Conservation (phyloP, 345 rosid genomes). For the Citrus mangshanensis region DNA sequence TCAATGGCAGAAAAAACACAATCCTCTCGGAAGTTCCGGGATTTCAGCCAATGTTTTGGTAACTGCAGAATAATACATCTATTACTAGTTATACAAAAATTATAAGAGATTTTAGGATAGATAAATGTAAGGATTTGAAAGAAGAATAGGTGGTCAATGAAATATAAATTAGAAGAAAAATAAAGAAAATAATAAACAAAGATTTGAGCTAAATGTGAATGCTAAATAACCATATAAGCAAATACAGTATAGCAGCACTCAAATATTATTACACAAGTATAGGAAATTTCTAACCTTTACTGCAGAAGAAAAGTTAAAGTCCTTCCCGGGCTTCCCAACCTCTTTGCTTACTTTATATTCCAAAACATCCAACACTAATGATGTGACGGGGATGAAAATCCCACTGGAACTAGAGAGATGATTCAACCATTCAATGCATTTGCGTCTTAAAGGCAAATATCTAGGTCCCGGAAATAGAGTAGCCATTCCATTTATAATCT, state of each 20-base stretch:
- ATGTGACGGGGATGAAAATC: conserved; percentile 69
- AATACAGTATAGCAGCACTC: neutral
- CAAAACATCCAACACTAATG: conserved; percentile 65
- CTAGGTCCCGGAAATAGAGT: conserved; percentile 80
- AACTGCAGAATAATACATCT: conserved; percentile 40
- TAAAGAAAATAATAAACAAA: neutral
- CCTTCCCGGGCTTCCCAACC: conserved; percentile 48
- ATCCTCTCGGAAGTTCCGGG: conserved; percentile 69
- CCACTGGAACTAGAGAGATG: conserved; percentile 67
- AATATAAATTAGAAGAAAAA: neutral
- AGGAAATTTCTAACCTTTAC: conserved; percentile 53
- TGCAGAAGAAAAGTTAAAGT: conserved; percentile 49
- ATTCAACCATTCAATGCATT: conserved; percentile 85
- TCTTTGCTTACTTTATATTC: conserved; percentile 74
- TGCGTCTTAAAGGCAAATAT: conserved; percentile 77
- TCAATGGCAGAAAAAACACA: conserved; percentile 64
- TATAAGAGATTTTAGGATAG: conserved; percentile 5
- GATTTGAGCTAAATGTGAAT: neutral
- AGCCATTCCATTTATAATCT: conserved; percentile 82
- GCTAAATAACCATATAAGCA: neutral
- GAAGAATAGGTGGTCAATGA: neutral
- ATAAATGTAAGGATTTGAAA: neutral
- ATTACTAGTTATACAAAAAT: neutral
- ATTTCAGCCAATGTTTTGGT: conserved; percentile 91
- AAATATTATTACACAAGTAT: neutral